Evolutionary conservation across 495 filamentous ascomycete genomes (phyloP), one percentile per base, ranked within the genome.

Genomic region (Tuber aestivum): DNA sequence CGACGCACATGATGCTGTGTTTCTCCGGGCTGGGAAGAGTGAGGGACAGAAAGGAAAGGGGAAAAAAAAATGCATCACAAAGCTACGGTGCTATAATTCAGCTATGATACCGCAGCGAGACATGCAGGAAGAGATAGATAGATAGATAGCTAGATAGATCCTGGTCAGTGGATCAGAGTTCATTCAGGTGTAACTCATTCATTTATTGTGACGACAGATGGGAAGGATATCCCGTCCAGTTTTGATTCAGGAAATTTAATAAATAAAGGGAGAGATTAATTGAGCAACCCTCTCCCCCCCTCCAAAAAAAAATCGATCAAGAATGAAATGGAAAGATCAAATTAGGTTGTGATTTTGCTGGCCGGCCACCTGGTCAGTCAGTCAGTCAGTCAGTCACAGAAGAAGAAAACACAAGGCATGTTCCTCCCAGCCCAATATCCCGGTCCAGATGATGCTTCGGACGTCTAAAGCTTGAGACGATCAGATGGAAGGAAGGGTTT

Each of bases 1-100:
- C n/a, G 56, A 65, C 9, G n/a, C 56, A 65, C 56, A 65, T 65
- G 56, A 65, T 65, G 56, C 56, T 65, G 56, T 65, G 56, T 32
- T 65, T 27, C n/a, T 27, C 56, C n/a, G n/a, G 56, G 56, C 27
- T 27, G 56, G 56, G 2, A 27, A 0, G 14, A 65, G 27, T 10
- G 56, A 16, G 18, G 16, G 16, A 65, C 16, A 32, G 6, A 6
- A 27, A 32, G 4, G 32, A 65, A 65, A 1, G 3, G 6, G 18
- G 21, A 21, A 56, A n/a, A 3, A 3, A 21, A 6, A 56, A n/a
- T 32, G 56, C 56, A 32, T 14, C 56, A 16, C 56, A 65, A 32
- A 32, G 56, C 8, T 32, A 65, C 23, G 0, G n/a, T 56, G 12
- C 23, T 8, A n/a, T n/a, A n/a, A n/a, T n/a, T n/a, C 48, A 56